phyloP scores from a whole-genome alignment of 1,139 yeast genomes.

The Scheffersomyces illinoinensis region DNA sequence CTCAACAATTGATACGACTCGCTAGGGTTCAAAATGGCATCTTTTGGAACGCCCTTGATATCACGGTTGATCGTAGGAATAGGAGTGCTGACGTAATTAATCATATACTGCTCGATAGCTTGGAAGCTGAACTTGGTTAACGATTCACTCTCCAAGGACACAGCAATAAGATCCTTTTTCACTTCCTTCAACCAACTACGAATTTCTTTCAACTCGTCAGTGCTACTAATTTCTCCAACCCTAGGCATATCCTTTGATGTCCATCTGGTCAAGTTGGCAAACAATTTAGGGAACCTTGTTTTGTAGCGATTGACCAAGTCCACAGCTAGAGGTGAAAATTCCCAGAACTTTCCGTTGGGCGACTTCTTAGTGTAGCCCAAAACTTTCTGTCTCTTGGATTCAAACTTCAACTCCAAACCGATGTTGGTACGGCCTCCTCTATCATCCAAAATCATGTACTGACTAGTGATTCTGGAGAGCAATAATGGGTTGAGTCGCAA shows the following conservation, averaged over 20 bases:
- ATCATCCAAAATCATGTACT: conserved; percentile 58
- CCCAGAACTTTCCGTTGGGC: conserved; percentile 69
- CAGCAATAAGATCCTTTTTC: conserved; percentile 59
- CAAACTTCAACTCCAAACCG: conserved; percentile 86
- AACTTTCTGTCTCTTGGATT: conserved; percentile 76
- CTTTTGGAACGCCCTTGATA: conserved; percentile 81
- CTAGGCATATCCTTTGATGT: conserved; percentile 30
- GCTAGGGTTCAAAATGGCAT: conserved; percentile 77
- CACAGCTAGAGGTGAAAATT: conserved; percentile 74
- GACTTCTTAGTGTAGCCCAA: conserved; percentile 76
- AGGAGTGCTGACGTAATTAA: conserved; percentile 44
- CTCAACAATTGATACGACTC: conserved; percentile 72
- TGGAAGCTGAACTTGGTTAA: conserved; percentile 66
- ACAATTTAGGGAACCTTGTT: conserved; percentile 60
- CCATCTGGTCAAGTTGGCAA: conserved; percentile 37
- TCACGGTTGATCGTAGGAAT: conserved; percentile 51
- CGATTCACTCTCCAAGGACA: conserved; percentile 77
- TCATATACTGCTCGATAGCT: conserved; percentile 68
- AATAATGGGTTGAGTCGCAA: conserved; percentile 62
- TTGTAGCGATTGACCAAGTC: conserved; percentile 64
- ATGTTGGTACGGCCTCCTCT: conserved; percentile 59
- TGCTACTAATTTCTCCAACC: conserved; percentile 20
- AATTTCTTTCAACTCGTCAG: conserved; percentile 43
- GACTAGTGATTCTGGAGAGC: conserved; percentile 76
- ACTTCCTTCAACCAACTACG: conserved; percentile 59